These are phyloP conservation scores for Pseudocercospora eumusae DNA, from an alignment of 2,329 filamentous ascomycete genomes.

Conservation along the genomic window DNA sequence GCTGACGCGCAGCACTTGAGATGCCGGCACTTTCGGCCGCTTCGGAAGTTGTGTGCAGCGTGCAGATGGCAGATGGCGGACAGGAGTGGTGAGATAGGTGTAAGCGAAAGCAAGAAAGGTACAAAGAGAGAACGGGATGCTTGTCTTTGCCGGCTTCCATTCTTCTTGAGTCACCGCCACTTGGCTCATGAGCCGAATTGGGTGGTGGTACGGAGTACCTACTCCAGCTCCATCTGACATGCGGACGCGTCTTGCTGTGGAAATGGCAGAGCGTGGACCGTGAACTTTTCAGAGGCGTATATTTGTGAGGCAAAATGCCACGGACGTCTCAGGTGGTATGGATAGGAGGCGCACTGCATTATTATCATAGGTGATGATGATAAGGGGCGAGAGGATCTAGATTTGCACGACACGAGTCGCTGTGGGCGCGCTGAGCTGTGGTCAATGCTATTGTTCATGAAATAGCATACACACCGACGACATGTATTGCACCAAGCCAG, in stretches of 20 bases:
- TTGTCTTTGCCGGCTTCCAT: not conserved
- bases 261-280: not conserved
- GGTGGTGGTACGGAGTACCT: too few relatives aligned
- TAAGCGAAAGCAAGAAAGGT: conserved; percentile 4
- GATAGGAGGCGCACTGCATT: conserved; percentile 5
- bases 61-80: not conserved
- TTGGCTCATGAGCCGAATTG: not conserved
- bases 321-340: not conserved
- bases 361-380: not conserved
- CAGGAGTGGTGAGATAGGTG: not conserved
- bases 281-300: not conserved
- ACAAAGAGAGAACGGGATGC: conserved; percentile 9
- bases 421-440: not conserved
- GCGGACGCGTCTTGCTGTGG: not conserved
- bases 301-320: not conserved
- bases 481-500: not conserved
- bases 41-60: not conserved
- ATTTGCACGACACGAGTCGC: not conserved
- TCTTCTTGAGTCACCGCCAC: conserved; percentile 6
- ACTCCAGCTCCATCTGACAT: conserved; percentile 3
- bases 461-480: not conserved
- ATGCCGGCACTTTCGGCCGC: conserved; percentile 6
- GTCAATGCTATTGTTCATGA: conserved; percentile 3
- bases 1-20: not conserved
- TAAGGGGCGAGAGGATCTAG: not conserved